phyloP scores from a whole-genome alignment of 306 rosid species.

The Dalbergia cultrata region DNA sequence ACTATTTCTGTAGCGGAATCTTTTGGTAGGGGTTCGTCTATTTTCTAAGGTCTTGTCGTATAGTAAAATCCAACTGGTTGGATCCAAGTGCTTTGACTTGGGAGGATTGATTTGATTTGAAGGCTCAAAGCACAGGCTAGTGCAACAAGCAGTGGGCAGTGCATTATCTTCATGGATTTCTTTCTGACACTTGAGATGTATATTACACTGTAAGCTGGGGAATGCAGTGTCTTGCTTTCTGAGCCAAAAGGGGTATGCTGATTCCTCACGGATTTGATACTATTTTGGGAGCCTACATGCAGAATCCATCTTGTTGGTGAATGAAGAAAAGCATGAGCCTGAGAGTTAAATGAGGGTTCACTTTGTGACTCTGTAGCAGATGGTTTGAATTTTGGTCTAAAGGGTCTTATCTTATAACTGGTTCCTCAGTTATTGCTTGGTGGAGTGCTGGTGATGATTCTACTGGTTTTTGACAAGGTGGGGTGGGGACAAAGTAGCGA shows the following conservation, averaged over 20 bases:
- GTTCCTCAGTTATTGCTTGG: constrained; percentile 32
- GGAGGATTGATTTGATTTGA: constrained; percentile 51
- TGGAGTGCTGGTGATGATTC: constrained; percentile 46
- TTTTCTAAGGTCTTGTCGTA: background rate
- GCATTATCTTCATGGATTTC: constrained; percentile 26
- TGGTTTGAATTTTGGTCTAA: constrained; percentile 49
- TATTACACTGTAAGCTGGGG: constrained; percentile 30
- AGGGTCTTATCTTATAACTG: constrained; percentile 62
- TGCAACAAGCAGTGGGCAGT: constrained; percentile 45
- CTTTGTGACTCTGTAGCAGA: constrained; percentile 29
- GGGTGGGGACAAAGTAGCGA: constrained; percentile 48
- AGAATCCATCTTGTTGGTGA: constrained; percentile 33
- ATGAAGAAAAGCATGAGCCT: constrained; percentile 40
- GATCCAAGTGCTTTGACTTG: constrained; percentile 10
- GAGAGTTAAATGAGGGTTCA: constrained; percentile 27
- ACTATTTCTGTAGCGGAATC: background rate
- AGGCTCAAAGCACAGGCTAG: constrained; percentile 43
- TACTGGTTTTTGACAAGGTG: constrained; percentile 41
- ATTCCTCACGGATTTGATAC: constrained; percentile 43
- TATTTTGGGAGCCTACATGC: constrained; percentile 44
- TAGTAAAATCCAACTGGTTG: constrained; percentile 1
- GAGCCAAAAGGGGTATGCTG: constrained; percentile 50
- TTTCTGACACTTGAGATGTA: constrained; percentile 28
- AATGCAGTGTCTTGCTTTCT: constrained; percentile 54
- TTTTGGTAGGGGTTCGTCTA: background rate